A percentile compares a stretch with the other conserved stretches of the same genome.
Evolutionary conservation across 192 early-diverging fungal genomes (phyloP).

Genomic region (Chytriomyces confervae): DNA sequence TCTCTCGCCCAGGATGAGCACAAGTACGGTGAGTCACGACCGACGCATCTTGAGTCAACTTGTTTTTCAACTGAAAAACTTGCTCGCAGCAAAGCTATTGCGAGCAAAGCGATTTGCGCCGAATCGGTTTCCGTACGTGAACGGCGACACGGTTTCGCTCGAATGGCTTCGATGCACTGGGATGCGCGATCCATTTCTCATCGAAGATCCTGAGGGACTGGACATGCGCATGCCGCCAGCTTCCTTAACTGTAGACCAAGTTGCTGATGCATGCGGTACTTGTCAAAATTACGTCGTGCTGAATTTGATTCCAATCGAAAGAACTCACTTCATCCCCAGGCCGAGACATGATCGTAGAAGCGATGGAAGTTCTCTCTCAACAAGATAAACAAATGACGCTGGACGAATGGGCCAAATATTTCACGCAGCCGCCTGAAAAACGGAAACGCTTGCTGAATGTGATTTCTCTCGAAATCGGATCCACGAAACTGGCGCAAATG

Average conservation of each 20-base stretch:
- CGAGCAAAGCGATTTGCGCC: constrained; percentile 68
- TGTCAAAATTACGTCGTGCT: background rate
- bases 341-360: constrained; percentile 75
- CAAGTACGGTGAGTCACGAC: constrained; percentile 59
- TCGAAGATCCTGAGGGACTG: constrained; percentile 70
- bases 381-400: constrained; percentile 78
- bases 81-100: constrained; percentile 60
- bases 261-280: constrained; percentile 52
- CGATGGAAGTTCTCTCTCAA: constrained; percentile 93
- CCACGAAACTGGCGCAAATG: constrained; percentile 66
- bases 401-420: constrained; percentile 85
- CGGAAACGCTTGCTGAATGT: constrained; percentile 80
- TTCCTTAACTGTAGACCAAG: constrained; percentile 62
- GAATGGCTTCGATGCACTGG: constrained; percentile 70
- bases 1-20: constrained; percentile 70
- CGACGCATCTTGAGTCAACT: too few relatives aligned
- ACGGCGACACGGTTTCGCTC: constrained; percentile 69
- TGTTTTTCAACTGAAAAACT: too few relatives aligned
- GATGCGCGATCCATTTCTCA: constrained; percentile 75
- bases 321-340: constrained; percentile 43
- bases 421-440: constrained; percentile 56
- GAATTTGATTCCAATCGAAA: too few relatives aligned
- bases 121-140: constrained; percentile 70
- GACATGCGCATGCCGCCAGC: constrained; percentile 81
- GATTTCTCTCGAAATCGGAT: constrained; percentile 85